These are phyloP conservation scores for Kurtzmaniella quercitrusa DNA, from an alignment of 1,139 yeast species.

Conservation along the genomic window DNA sequence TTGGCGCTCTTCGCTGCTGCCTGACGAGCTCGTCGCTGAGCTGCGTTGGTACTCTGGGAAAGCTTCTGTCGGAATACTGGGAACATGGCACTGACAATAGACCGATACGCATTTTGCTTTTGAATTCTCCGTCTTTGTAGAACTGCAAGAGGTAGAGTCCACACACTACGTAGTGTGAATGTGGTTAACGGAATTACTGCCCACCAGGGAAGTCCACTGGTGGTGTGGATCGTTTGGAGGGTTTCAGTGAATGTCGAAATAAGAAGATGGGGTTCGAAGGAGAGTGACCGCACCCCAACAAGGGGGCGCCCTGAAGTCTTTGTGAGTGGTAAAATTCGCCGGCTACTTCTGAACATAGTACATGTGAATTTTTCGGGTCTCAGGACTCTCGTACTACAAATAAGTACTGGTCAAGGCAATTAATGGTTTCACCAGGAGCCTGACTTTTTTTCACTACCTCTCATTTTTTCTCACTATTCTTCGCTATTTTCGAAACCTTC, in stretches of 20 bases:
- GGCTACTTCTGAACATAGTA: neutral
- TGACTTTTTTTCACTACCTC: neutral
- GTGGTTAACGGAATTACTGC: constrained; percentile 74
- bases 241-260: constrained; percentile 35
- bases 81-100: constrained; percentile 66
- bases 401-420: neutral
- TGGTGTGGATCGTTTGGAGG: constrained; percentile 46
- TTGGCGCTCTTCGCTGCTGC: constrained; percentile 14
- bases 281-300: constrained; percentile 4
- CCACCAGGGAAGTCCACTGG: constrained; percentile 78
- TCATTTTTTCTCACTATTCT: too few relatives aligned
- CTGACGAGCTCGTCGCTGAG: constrained; percentile 25
- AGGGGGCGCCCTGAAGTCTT: neutral
- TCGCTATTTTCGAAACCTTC: neutral
- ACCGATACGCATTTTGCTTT: constrained; percentile 65
- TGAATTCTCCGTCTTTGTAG: constrained; percentile 64
- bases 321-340: neutral
- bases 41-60: constrained; percentile 50
- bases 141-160: constrained; percentile 79
- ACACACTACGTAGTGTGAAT: constrained; percentile 52
- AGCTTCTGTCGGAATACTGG: constrained; percentile 73
- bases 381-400: neutral
- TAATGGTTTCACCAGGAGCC: neutral
- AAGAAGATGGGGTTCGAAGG: constrained; percentile 18
- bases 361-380: neutral